Percentiles rank a stretch among this genome's conserved stretches.
Evolutionary conservation across 805 yeast genomes (phyloP).

Genomic region (Kodamaea kakaduensis): DNA sequence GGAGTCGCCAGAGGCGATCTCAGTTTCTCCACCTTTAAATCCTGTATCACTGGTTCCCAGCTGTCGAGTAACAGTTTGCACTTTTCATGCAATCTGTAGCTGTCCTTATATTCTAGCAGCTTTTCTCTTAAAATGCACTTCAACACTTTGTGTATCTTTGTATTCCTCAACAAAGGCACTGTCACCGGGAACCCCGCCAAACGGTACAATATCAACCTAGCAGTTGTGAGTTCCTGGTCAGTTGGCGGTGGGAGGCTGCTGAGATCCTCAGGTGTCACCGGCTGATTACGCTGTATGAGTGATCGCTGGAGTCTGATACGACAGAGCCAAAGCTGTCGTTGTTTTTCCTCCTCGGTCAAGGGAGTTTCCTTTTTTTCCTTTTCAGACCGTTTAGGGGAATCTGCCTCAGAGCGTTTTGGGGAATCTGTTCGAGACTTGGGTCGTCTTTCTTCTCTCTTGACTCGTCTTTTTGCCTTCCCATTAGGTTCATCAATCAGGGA

Average conservation of each 20-base stretch:
- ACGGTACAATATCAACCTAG: constrained; percentile 37
- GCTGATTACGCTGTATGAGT: constrained; percentile 43
- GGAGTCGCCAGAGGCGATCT: constrained; percentile 6
- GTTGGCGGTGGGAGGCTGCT: constrained; percentile 36
- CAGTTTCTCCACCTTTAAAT: constrained; percentile 31
- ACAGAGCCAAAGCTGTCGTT: constrained; percentile 45
- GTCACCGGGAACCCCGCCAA: constrained; percentile 42
- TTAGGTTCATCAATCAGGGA: not conserved
- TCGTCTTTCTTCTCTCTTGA: constrained; percentile 2
- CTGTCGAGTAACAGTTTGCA: constrained; percentile 36
- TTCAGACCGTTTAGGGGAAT: not conserved
- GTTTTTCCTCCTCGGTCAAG: constrained; percentile 36
- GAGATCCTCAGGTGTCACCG: constrained; percentile 36
- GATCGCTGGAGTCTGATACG: constrained; percentile 47
- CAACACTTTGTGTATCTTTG: constrained; percentile 51
- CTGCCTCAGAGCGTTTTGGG: constrained; percentile 7
- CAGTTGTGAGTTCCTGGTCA: constrained; percentile 40
- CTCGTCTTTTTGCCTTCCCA: not conserved
- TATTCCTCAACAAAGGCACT: constrained; percentile 36
- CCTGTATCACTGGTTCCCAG: constrained; percentile 39
- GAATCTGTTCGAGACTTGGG: constrained; percentile 4
- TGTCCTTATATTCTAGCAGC: constrained; percentile 38
- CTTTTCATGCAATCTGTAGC: constrained; percentile 44
- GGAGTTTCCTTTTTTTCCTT: constrained; percentile 11
- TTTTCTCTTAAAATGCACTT: constrained; percentile 43